Evolutionary conservation across 306 rosid genomes (phyloP), one percentile per base, ranked within the genome.

Genomic region (Acacia acuminata): DNA sequence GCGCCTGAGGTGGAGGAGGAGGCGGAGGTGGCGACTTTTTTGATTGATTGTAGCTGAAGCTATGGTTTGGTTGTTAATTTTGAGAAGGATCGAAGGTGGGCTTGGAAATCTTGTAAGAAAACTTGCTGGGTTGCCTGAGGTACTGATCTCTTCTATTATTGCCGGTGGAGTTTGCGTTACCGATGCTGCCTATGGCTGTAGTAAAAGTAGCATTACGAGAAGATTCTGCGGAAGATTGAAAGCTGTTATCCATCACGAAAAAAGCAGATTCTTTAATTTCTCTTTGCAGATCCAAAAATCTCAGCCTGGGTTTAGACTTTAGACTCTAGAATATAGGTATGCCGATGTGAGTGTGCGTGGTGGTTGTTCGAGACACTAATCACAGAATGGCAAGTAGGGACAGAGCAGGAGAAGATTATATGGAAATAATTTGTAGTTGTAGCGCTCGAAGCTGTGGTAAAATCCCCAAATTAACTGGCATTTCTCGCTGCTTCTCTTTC

Each of bases 101-200:
- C 27, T 27, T 27, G 27, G 27, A 27, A 1, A 27, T 27, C 85
- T 92, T 96, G 85, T 96, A 98, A 2, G 99, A 96, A 20, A 96
- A 93, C 89, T 92, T 96, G 91, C 89, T 92, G 71, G 94, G 90
- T 58, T 94, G 97, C 27, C 89, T 86, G 15, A 96, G 93, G 73
- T 90, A 92, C 5, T 91, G 87, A n/a, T 93, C 87, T 43, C 85
- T 32, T 51, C n/a, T 22, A 14, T 12, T n/a, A 45, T 15, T 30
- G 0, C 48, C 16, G 17, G 32, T 10, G 43, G 3, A 16, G 56
- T 27, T 6, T 68, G 27, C 27, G 27, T 27, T n/a, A n/a, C n/a
- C n/a, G n/a, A n/a, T 27, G 27, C 27, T 27, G 27, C 27, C 0
- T 27, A 27, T 27, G 27, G 27, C 27, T 27, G 27, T 27, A 27